These are phyloP conservation scores for Phylloporus arenicola DNA, from an alignment of 768 basidiomycete species.

Conservation along the genomic window DNA sequence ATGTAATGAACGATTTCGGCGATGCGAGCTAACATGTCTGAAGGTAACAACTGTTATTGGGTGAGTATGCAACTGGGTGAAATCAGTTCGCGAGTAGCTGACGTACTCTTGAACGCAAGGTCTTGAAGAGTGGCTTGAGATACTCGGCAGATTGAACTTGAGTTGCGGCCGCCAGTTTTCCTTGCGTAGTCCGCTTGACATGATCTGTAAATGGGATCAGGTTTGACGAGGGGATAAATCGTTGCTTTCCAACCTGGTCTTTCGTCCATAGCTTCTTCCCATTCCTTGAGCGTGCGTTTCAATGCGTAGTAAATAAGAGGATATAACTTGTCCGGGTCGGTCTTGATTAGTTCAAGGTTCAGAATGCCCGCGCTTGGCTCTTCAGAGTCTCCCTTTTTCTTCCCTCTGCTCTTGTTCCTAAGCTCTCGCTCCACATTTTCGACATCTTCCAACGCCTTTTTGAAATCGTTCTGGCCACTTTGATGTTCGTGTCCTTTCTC, in stretches of 20 bases:
- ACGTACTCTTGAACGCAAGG: conserved; percentile 79
- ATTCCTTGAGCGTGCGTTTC: conserved; percentile 89
- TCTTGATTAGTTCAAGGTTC: conserved; percentile 78
- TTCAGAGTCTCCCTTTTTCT: conserved; percentile 57
- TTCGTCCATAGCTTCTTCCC: conserved; percentile 93
- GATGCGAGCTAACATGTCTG: conserved; percentile 79
- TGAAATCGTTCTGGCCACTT: conserved; percentile 93
- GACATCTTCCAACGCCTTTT: conserved; percentile 81
- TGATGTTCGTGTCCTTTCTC: conserved; percentile 76
- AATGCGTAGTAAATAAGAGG: conserved; percentile 95
- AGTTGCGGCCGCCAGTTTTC: conserved; percentile 90
- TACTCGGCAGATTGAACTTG: conserved; percentile 96
- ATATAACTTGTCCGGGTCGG: conserved; percentile 91
- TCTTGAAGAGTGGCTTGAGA: conserved; percentile 93
- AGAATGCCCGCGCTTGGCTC: conserved; percentile 52
- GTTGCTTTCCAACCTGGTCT: conserved; percentile 61
- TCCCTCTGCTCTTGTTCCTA: conserved; percentile 50
- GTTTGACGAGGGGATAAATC: neutral
- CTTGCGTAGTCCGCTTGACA: conserved; percentile 83
- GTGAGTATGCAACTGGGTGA: conserved; percentile 7
- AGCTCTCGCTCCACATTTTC: conserved; percentile 70
- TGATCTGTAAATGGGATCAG: conserved; percentile 46
- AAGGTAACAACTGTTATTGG: conserved; percentile 58
- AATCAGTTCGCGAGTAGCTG: neutral
- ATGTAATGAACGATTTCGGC: conserved; percentile 95